These are phyloP conservation scores for Calonectria multiphialidica DNA, from an alignment of 2,329 filamentous ascomycete species.

Conservation along the genomic window DNA sequence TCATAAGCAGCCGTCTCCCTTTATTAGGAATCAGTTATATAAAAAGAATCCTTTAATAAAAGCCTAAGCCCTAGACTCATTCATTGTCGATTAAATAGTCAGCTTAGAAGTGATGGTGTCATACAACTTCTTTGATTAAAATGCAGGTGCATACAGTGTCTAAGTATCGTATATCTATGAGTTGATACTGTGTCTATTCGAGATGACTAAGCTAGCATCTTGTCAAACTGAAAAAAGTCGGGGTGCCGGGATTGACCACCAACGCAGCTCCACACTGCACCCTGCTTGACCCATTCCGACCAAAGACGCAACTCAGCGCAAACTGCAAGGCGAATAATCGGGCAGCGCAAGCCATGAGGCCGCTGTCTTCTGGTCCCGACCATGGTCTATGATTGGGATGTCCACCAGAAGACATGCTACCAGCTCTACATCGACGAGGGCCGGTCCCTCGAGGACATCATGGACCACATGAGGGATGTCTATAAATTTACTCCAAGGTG, in stretches of 20 bases:
- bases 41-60: too few relatives aligned
- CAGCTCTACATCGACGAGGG: constrained; percentile 83
- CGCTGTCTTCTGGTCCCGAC: constrained; percentile 34
- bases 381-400: constrained; percentile 64
- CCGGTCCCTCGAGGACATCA: constrained; percentile 79
- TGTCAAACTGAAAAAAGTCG: constrained; percentile 23
- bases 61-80: too few relatives aligned
- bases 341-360: constrained; percentile 22
- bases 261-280: constrained; percentile 43
- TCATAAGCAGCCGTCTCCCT: too few relatives aligned
- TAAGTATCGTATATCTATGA: neutral
- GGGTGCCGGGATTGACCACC: constrained; percentile 43
- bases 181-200: neutral
- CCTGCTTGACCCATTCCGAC: constrained; percentile 37
- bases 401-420: constrained; percentile 55
- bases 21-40: too few relatives aligned
- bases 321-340: neutral
- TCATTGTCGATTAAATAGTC: too few relatives aligned
- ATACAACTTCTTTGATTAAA: too few relatives aligned
- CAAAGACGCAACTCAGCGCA: constrained; percentile 39
- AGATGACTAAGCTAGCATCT: constrained; percentile 31
- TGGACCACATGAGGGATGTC: constrained; percentile 74
- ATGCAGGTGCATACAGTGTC: neutral
- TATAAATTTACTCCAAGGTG: constrained; percentile 80
- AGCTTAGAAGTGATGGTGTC: too few relatives aligned